Evolutionary conservation across 2,329 filamentous ascomycete genomes (phyloP).

Genomic region (Ceratocystiopsis brevicomis): DNA sequence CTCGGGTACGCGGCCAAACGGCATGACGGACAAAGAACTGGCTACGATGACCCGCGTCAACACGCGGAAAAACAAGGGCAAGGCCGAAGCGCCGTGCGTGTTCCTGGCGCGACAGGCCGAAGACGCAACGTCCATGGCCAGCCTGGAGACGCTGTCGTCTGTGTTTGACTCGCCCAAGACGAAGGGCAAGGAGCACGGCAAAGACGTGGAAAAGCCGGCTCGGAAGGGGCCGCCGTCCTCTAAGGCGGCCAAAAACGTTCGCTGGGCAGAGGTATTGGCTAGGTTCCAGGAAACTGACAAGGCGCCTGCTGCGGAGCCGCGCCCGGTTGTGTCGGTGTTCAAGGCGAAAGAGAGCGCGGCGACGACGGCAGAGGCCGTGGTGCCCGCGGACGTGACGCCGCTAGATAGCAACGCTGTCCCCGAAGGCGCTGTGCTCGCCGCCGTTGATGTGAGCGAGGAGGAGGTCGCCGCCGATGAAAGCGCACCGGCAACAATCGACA

Average conservation of each 20-base stretch:
- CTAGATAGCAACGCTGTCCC: too few species aligned
- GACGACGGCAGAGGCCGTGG: too few species aligned
- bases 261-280: conserved; percentile 17
- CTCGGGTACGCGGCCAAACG: too few species aligned
- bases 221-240: conserved; percentile 1
- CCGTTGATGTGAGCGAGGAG: too few species aligned
- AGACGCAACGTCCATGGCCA: too few species aligned
- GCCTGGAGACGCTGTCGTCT: conserved; percentile 3
- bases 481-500: too few species aligned
- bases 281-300: conserved; percentile 10
- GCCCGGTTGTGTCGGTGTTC: too few species aligned
- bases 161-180: conserved; percentile 12
- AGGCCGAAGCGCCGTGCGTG: conserved; percentile 15
- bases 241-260: conserved; percentile 13
- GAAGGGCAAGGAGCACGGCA: background rate
- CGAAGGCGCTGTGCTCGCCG: too few species aligned
- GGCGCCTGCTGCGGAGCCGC: background rate
- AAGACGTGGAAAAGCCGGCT: background rate
- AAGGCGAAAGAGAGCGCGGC: too few species aligned
- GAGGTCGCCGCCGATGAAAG: too few species aligned
- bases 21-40: conserved; percentile 18
- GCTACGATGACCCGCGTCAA: conserved; percentile 23
- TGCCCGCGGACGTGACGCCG: too few species aligned
- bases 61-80: conserved; percentile 26
- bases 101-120: conserved; percentile 13